Evolutionary conservation across 345 rosid species (phyloP), one percentile per base, ranked within the genome.

Genomic region (Brassica nigra): DNA sequence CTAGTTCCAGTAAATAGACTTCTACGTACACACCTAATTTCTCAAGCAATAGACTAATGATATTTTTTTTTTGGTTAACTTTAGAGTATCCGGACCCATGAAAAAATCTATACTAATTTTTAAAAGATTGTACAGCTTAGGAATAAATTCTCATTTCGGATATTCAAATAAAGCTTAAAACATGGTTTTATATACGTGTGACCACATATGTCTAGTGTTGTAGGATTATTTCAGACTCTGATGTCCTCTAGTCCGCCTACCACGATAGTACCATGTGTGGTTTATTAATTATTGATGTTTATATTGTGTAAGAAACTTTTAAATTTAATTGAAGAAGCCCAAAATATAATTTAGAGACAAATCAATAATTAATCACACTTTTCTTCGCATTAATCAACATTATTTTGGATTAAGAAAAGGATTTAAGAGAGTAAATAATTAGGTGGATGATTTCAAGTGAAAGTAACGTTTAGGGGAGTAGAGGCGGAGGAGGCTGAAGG

Each of bases 401-500:
- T 63, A 49, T 63, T 77, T 18, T 6, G 5, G 58, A 71, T 27
- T 36, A 66, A 57, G n/a, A 78, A 47, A 62, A 62, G 4, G 65
- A 28, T 49, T n/a, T 18, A 66, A n/a, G 8, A n/a, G 18, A n/a
- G 20, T 52, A 52, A 52, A 52, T 52, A n/a, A 52, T n/a, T 52
- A 52, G 18, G 55, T 3, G 54, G 76, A 63, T 11, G 68, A 55
- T 76, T 91, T 92, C 2, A 86, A 71, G 11, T 9, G 76, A 42
- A 93, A 77, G 30, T 84, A 87, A 4, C 78, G 84, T 3, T 80
- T 79, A 0, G 94, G 86, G 3, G 93, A 89, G 65, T 89, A 93
- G 52, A 86, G 84, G 64, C 98, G 85, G 78, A 88, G 89, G 84
- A 93, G 83, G 34, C 85, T 85, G 83, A 85, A 91, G 49, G 92